A percentile compares a stretch with the other conserved stretches of the same genome.
Conservation (phyloP, 208 protist genomes). For the Acanthamoeba lenticulata region DNA sequence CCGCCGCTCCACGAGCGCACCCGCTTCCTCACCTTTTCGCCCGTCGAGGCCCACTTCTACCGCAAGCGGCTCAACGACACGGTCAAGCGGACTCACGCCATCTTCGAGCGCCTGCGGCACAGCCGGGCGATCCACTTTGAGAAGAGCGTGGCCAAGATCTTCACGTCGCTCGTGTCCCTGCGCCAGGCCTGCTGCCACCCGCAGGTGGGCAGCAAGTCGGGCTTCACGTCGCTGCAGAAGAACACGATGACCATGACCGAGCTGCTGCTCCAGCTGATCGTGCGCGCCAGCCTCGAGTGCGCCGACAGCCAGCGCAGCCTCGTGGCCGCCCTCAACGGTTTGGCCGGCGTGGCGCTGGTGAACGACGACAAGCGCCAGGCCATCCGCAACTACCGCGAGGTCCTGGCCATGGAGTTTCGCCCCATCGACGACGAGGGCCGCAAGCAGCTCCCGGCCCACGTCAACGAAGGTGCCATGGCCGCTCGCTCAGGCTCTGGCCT, state of each 20-base stretch:
- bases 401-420: constrained; percentile 9
- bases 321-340: constrained; percentile 47
- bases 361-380: not conserved
- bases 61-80: constrained; percentile 15
- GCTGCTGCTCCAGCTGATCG: constrained; percentile 34
- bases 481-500: not conserved
- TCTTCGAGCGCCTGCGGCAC: constrained; percentile 8
- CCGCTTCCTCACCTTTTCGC: constrained; percentile 5
- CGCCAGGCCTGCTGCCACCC: constrained; percentile 57
- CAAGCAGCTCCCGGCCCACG: not conserved
- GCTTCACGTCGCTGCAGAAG: constrained; percentile 59
- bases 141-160: constrained; percentile 30
- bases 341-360: constrained; percentile 30
- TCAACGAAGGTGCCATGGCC: not conserved
- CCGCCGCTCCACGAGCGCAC: not conserved
- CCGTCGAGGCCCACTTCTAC: constrained; percentile 62
- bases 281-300: constrained; percentile 8
- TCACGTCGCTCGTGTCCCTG: constrained; percentile 12
- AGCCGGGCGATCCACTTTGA: not conserved
- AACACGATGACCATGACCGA: constrained; percentile 65
- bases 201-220: constrained; percentile 40
- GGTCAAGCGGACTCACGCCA: not conserved
- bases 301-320: constrained; percentile 41
- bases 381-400: constrained; percentile 16
- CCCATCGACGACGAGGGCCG: constrained; percentile 1